Base-by-base conservation (phyloP, 345 rosid species). In the Melaleuca alternifolia region DNA sequence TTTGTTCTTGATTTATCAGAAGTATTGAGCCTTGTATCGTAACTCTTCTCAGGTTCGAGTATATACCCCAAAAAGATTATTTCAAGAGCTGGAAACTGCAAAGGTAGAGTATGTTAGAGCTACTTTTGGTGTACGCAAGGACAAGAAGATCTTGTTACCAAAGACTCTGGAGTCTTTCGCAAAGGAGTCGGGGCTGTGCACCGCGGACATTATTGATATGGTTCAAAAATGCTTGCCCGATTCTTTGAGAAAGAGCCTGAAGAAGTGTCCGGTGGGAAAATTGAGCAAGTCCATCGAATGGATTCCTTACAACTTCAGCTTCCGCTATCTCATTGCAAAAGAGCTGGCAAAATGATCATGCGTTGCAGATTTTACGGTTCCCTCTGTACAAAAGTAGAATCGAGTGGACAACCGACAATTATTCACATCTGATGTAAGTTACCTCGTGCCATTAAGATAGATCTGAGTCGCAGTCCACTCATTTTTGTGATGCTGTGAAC, bases 71-170 rank as follows among this genome's bases (percentile, higher is more conserved):
- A 93, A 96, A 89, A 89, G 93, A 86, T 89, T 97, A 85, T 88
- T 88, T 76, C 98, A 95, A 87, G 99, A 97, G 90, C 94, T 97
- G 41, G 95, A 93, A 85, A 90, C 92, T 53, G 98, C 99, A 7
- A 96, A 95, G 92, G 99, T 94, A 89, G 99, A 96, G 88, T 97
- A 94, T 87, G 92, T 96, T 62, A 93, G 96, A 50, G 96, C 96
- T 86, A 94, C 93, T 77, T 89, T 97, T 75, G 94, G 96, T 13
- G 24, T 93, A 24, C 93, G 92, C 28, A 96, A 94, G 84, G 97
- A 95, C 86, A 94, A 92, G 89, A 97, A 94, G 92, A 91, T 96
- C 84, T 90, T 92, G 53, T 87, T 97, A 50, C 99, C 99, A 6
- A 97, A 95, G 96, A 90, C 93, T 54, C 89, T 97, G 53, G 98